Conservation (phyloP, 176 grass and related monocot genomes). For the Eremochloa ophiuroides region DNA sequence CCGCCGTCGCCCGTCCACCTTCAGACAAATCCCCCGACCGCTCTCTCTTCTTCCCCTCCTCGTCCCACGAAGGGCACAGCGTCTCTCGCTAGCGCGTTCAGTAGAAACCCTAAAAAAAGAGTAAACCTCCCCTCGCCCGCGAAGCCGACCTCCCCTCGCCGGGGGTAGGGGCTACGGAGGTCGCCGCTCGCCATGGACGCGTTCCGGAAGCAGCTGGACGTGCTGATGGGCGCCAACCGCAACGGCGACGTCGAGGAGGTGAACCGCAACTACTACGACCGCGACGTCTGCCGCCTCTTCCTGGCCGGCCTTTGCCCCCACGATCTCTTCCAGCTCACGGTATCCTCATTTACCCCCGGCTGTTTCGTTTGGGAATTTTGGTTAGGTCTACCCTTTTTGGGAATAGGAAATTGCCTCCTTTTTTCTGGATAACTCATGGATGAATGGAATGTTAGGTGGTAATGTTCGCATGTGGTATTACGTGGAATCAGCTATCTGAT, state of each 20-base stretch:
- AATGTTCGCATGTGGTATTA: no score
- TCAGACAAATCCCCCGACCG: no score
- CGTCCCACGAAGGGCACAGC: background rate
- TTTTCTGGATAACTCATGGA: background rate
- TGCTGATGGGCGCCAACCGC: conserved; percentile 92
- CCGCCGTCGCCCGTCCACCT: background rate
- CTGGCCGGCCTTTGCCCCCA: conserved; percentile 87
- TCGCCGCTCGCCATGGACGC: conserved; percentile 52
- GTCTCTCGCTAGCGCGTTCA: background rate
- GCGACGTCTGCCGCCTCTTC: conserved; percentile 92
- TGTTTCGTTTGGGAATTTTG: background rate
- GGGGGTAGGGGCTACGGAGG: background rate
- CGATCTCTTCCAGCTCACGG: conserved; percentile 97
- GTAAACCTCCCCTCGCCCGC: background rate
- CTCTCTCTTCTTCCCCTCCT: no score
- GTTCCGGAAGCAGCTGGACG: conserved; percentile 89
- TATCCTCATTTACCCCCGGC: background rate
- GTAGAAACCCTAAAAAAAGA: conserved; percentile 44
- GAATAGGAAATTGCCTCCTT: background rate
- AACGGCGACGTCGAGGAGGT: conserved; percentile 90
- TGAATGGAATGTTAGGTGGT: no score
- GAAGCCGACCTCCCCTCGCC: conserved; percentile 2
- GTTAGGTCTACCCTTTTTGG: background rate
- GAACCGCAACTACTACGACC: conserved; percentile 88
- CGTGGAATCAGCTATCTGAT: background rate